Conservation (phyloP, 2,329 filamentous ascomycete genomes). For the Juglanconis sp. region DNA sequence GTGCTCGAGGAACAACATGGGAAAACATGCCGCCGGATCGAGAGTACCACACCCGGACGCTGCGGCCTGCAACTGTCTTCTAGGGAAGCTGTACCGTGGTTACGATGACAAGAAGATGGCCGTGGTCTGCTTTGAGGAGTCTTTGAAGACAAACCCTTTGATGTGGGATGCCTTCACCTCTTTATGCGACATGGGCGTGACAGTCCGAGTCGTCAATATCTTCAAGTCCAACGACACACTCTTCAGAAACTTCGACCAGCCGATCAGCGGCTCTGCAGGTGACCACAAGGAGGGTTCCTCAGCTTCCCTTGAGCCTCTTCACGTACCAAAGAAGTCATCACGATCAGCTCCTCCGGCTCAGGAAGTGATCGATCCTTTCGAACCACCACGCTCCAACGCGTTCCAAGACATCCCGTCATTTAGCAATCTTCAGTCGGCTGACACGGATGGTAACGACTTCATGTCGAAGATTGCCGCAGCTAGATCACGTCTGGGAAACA, state of each 20-base stretch:
- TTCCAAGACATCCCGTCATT: constrained; percentile 38
- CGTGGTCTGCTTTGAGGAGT: constrained; percentile 80
- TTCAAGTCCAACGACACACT: constrained; percentile 68
- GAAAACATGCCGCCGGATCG: constrained; percentile 75
- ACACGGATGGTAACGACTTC: constrained; percentile 50
- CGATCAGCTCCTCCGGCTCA: constrained; percentile 33
- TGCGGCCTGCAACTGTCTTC: constrained; percentile 74
- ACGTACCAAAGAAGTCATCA: constrained; percentile 16
- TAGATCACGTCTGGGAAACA: constrained; percentile 42
- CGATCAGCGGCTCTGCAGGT: constrained; percentile 28
- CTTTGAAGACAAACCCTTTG: constrained; percentile 86
- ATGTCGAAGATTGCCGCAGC: constrained; percentile 54
- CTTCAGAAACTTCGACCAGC: constrained; percentile 44
- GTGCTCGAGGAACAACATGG: constrained; percentile 72
- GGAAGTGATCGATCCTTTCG: constrained; percentile 49
- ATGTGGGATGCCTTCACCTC: constrained; percentile 96
- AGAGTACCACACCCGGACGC: constrained; percentile 78
- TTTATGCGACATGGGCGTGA: constrained; percentile 82
- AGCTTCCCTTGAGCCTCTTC: constrained; percentile 36
- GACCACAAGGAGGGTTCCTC: constrained; percentile 36
- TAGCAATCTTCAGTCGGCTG: constrained; percentile 37
- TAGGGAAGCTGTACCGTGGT: constrained; percentile 82
- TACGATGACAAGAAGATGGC: constrained; percentile 82
- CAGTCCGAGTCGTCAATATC: constrained; percentile 77
- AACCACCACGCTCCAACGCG: constrained; percentile 38